Percentiles rank a stretch among this genome's conserved stretches.
phyloP scores from a whole-genome alignment of 768 basidiomycete species.

The Termitomyces sp. region DNA sequence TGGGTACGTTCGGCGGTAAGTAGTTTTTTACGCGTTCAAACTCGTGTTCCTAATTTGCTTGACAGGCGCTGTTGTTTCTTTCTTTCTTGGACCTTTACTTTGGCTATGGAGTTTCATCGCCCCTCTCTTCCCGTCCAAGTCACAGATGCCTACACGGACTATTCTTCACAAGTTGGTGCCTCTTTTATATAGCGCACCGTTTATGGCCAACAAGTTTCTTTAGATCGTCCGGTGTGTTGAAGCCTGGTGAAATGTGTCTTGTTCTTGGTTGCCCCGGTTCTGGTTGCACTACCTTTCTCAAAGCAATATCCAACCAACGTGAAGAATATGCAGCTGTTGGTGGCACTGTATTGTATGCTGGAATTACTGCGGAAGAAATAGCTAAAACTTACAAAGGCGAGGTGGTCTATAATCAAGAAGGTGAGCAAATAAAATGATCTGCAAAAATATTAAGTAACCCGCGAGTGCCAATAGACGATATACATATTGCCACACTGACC shows the following conservation, averaged over 20 bases:
- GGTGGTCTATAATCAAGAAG: slow-evolving; percentile 75
- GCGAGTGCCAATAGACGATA: slow-evolving; percentile 47
- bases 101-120: slow-evolving; percentile 39
- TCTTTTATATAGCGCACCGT: neutral
- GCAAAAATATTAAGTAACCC: neutral
- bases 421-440: slow-evolving; percentile 21
- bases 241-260: slow-evolving; percentile 83
- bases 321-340: slow-evolving; percentile 54
- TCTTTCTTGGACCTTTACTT: slow-evolving; percentile 46
- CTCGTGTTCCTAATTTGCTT: neutral
- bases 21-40: slow-evolving; percentile 2
- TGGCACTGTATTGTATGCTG: slow-evolving; percentile 80
- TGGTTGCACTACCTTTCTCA: slow-evolving; percentile 85
- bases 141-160: slow-evolving; percentile 34
- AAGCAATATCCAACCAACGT: slow-evolving; percentile 73
- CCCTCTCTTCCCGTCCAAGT: slow-evolving; percentile 32
- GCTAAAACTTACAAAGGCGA: slow-evolving; percentile 71
- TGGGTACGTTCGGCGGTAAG: slow-evolving; percentile 56
- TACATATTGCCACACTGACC: slow-evolving; percentile 77
- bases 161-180: slow-evolving; percentile 52
- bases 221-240: slow-evolving; percentile 62
- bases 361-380: slow-evolving; percentile 74
- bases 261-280: slow-evolving; percentile 80
- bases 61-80: slow-evolving; percentile 46
- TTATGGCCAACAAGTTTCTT: neutral